Evolutionary conservation across 78 protist genomes (phyloP).

Genomic region (Ministeria vibrans): DNA sequence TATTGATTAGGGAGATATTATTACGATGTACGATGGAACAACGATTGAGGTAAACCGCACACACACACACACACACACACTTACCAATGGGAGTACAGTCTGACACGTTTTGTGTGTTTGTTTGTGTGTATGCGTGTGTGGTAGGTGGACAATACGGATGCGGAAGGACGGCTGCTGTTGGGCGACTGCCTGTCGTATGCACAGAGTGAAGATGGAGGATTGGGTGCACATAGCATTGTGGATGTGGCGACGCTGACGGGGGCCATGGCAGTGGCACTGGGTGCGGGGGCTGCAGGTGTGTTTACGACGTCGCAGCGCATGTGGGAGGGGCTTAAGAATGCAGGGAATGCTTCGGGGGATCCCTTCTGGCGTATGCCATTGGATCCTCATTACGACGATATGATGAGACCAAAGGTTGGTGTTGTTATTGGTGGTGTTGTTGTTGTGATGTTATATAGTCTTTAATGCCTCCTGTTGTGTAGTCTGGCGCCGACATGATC

Average conservation of each 20-base stretch:
- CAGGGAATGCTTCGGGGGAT: not conserved
- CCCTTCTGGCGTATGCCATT: constrained; percentile 1
- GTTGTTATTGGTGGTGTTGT: not conserved
- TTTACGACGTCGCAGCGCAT: constrained; percentile 4
- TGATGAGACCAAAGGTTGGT: not conserved
- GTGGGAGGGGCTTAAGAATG: not conserved
- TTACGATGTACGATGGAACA: constrained; percentile 46
- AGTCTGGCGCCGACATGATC: constrained; percentile 1
- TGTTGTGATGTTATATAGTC: not conserved
- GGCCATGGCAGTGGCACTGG: constrained; percentile 73
- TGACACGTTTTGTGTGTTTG: not conserved
- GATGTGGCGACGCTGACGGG: constrained; percentile 86
- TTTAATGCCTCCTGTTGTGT: not conserved
- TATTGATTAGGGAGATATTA: constrained; percentile 60
- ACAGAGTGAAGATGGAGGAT: constrained; percentile 4
- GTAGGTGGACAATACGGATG: constrained; percentile 80
- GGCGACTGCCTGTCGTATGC: constrained; percentile 77
- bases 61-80: too few relatives aligned
- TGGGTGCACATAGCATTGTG: constrained; percentile 22
- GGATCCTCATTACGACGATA: not conserved
- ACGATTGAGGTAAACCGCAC: constrained; percentile 69
- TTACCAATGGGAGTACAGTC: not conserved
- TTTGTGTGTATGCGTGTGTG: not conserved
- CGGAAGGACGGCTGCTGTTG: constrained; percentile 78
- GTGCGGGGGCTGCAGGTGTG: constrained; percentile 49